These are phyloP conservation scores for Lanmaoa pseudosensibilis DNA, from an alignment of 768 basidiomycete genomes.

Conservation along the genomic window DNA sequence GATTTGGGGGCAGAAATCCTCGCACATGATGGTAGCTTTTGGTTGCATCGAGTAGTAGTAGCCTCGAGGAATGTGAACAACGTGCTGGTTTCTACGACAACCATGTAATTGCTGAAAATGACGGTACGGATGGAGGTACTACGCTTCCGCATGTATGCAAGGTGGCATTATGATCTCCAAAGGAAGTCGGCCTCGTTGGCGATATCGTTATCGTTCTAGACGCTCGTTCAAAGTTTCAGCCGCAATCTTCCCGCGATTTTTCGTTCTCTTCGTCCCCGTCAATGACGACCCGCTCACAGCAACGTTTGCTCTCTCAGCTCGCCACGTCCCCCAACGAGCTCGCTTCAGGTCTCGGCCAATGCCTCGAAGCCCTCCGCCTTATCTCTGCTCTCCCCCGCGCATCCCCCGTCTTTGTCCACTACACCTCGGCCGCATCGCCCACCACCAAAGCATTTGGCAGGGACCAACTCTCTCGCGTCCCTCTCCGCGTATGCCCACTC, in stretches of 20 bases:
- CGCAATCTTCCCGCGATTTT: slow-evolving; percentile 1
- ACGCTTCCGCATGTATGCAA: too few relatives aligned
- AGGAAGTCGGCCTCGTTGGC: not conserved
- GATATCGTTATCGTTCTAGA: not conserved
- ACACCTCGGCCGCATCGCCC: slow-evolving; percentile 15
- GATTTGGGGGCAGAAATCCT: too few relatives aligned
- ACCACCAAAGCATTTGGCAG: slow-evolving; percentile 31
- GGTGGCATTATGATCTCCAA: too few relatives aligned
- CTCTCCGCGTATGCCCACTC: slow-evolving; percentile 35
- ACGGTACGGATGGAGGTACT: too few relatives aligned
- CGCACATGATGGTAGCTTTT: too few relatives aligned
- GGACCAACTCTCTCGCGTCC: slow-evolving; percentile 32
- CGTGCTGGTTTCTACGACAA: too few relatives aligned
- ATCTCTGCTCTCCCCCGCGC: slow-evolving; percentile 30
- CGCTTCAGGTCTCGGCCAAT: slow-evolving; percentile 34
- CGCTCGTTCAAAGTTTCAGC: not conserved
- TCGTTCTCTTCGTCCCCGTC: not conserved
- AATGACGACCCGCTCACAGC: slow-evolving; percentile 27
- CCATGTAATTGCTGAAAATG: too few relatives aligned
- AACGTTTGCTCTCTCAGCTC: slow-evolving; percentile 32
- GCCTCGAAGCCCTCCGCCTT: slow-evolving; percentile 35
- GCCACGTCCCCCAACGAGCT: slow-evolving; percentile 34
- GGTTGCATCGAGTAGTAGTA: too few relatives aligned
- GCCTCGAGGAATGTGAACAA: too few relatives aligned
- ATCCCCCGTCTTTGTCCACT: slow-evolving; percentile 30